Evolutionary conservation across 495 filamentous ascomycete species (phyloP), one percentile per base, ranked within the genome.

Genomic region (Hyphodiscus hymeniophilus): DNA sequence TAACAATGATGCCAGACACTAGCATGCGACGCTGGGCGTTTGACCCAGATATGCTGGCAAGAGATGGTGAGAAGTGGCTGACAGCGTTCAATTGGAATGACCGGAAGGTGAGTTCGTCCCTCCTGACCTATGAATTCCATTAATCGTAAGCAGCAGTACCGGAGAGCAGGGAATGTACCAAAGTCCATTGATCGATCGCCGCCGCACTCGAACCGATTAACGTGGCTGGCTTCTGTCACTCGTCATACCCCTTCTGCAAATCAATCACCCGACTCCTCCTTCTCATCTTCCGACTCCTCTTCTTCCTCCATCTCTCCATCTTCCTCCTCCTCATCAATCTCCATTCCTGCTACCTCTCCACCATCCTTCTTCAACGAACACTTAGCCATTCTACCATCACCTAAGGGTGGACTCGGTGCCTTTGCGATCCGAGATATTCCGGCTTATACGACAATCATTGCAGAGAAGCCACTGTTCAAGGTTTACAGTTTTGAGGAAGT

Each of bases 351-450:
- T 17, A 3, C 2, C 5, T 20, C 13, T 12, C 22, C 38, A 8
- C 15, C 38, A 20, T 20, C 7, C 6, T 56, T 59, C 34, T 28
- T n/a, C 1, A 56, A 49, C 15, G 52, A 59, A 23, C 48, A 42
- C 28, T 59, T 56, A 22, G 53, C 53, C 16, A 53, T 55, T 16
- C 22, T 43, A 1, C n/a, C 17, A 15, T 50, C 49, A 12, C 21
- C 45, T 1, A 59, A 56, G 17, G 44, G 42, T 7, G 57, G 57
- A 1, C 48, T 38, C 26, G 57, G 48, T 17, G 52, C 53, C 4
- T 59, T 56, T 16, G 49, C 57, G 2, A 44, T 20, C 7, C 47
- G 45, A 18, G 30, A 59, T 12, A 59, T 59, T 20, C 22, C 40
- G 20, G 21, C 12, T 10, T 49, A 28, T 7, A 51, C 50, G 0